Conservation (phyloP, 805 yeast species). For the Aciculoconidium aculeatum region DNA sequence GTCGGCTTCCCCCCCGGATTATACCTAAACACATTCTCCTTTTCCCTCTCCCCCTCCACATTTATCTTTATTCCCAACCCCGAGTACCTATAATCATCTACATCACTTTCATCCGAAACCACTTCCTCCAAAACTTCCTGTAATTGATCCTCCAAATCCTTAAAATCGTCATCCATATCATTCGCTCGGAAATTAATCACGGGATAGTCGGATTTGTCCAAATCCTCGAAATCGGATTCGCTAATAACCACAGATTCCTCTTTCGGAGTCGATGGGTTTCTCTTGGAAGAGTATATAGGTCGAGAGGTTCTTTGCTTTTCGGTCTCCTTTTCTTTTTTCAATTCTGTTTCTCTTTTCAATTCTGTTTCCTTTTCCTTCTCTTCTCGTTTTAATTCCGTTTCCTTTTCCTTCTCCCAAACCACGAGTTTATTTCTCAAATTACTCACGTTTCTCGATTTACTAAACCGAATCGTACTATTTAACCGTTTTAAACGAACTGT, state of each 20-base stretch:
- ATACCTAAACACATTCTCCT: constrained; percentile 4
- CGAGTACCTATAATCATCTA: constrained; percentile 16
- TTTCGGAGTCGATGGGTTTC: constrained; percentile 13
- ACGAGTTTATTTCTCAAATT: constrained; percentile 21
- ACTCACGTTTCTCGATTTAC: constrained; percentile 31
- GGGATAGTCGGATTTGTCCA: constrained; percentile 15
- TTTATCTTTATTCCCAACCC: constrained; percentile 21
- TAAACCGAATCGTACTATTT: constrained; percentile 28
- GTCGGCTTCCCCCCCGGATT: constrained; percentile 22
- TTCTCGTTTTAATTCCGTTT: neutral
- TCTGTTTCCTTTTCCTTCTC: constrained; percentile 3
- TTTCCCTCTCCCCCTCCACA: constrained; percentile 12
- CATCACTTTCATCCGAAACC: constrained; percentile 24
- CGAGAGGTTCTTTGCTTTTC: constrained; percentile 2
- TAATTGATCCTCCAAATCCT: constrained; percentile 38
- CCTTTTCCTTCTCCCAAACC: constrained; percentile 15
- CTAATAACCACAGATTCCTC: constrained; percentile 19
- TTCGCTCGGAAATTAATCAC: no score
- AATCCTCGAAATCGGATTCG: constrained; percentile 35
- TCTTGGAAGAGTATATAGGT: no score
- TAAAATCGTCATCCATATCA: constrained; percentile 36
- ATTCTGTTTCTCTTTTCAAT: constrained; percentile 1
- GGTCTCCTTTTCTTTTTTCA: neutral
- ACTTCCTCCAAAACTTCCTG: constrained; percentile 34
- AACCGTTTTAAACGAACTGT: constrained; percentile 22